Evolutionary conservation across 805 yeast species (phyloP).

Genomic region (Ogataea henricii): DNA sequence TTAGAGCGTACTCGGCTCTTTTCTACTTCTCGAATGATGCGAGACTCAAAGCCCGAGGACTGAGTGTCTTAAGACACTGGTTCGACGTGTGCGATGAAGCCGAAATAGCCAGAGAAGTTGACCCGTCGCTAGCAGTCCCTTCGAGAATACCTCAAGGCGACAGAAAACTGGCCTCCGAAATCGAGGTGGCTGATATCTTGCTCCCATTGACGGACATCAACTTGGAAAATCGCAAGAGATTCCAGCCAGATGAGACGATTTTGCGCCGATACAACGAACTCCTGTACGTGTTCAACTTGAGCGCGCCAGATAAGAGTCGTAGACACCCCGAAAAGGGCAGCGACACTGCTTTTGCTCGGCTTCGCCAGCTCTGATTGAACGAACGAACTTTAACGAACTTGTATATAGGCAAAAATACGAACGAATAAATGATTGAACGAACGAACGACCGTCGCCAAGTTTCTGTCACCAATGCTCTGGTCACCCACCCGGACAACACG

Average conservation of each 20-base stretch:
- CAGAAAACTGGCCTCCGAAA: constrained; percentile 11
- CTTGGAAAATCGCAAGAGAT: constrained; percentile 21
- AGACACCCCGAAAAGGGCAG: background rate
- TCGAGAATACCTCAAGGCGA: constrained; percentile 10
- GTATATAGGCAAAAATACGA: background rate
- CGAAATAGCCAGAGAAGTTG: constrained; percentile 20
- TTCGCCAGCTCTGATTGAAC: background rate
- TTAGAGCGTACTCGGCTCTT: constrained; percentile 28
- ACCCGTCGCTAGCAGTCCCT: background rate
- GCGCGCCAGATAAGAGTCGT: background rate
- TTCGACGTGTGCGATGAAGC: constrained; percentile 27
- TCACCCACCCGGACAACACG: too few species aligned
- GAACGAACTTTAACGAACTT: background rate
- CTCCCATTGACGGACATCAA: constrained; percentile 23
- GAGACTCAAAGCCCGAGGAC: constrained; percentile 28
- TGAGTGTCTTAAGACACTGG: constrained; percentile 31
- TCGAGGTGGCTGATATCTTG: constrained; percentile 11
- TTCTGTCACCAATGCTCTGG: too few species aligned
- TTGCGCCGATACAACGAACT: constrained; percentile 22
- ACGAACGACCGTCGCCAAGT: too few species aligned
- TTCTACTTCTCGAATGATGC: constrained; percentile 31
- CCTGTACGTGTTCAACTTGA: constrained; percentile 19
- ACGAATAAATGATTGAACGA: too few species aligned
- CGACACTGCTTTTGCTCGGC: background rate
- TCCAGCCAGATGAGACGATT: constrained; percentile 26